Conservation (phyloP, 306 rosid species). For the Citrullus mucosospermus region DNA sequence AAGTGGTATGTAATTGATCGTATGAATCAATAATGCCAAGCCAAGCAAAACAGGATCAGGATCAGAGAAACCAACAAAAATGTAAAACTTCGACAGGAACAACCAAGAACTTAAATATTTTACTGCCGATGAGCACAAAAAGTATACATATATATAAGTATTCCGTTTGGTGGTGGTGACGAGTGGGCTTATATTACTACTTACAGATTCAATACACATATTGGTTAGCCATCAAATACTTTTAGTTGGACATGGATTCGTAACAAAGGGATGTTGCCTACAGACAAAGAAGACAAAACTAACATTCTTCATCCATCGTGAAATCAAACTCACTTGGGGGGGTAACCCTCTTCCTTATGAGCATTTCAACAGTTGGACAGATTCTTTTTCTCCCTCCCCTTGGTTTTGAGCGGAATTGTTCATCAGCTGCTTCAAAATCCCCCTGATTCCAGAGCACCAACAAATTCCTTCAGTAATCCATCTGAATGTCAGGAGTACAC, state of each 20-base stretch:
- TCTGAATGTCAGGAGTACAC: not conserved
- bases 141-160: no score
- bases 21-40: no score
- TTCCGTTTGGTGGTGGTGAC: no score
- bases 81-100: no score
- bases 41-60: no score
- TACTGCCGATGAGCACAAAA: no score
- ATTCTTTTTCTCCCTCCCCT: constrained; percentile 74
- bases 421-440: constrained; percentile 65
- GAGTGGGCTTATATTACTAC: no score
- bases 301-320: not conserved
- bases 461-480: not conserved
- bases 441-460: constrained; percentile 33
- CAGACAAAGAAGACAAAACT: not conserved
- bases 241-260: no score
- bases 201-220: not conserved
- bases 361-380: constrained; percentile 55
- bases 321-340: constrained; percentile 38
- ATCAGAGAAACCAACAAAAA: no score
- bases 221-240: no score
- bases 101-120: no score
- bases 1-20: no score
- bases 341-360: constrained; percentile 59
- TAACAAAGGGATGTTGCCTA: not conserved
- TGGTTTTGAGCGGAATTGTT: constrained; percentile 54